phyloP scores from a whole-genome alignment of 495 filamentous ascomycete genomes.

The Platismatia glauca region DNA sequence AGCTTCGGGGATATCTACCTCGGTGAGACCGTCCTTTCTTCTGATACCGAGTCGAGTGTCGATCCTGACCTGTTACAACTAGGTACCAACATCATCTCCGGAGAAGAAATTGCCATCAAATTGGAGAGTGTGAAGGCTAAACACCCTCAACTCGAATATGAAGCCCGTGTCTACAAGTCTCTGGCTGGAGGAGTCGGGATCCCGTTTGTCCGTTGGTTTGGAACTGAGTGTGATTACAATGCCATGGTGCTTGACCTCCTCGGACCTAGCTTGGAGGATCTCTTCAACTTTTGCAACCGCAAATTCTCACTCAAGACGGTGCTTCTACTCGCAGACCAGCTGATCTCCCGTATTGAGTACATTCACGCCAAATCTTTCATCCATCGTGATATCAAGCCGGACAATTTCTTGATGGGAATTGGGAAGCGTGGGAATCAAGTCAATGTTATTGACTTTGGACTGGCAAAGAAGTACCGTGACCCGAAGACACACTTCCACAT shows the following conservation, averaged over 20 bases:
- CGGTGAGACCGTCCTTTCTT: conserved; percentile 41
- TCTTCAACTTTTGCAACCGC: conserved; percentile 99
- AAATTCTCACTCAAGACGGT: conserved; percentile 99
- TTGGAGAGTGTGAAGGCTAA: conserved; percentile 99
- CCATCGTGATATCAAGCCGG: conserved; percentile 99
- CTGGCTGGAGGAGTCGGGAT: conserved; percentile 98
- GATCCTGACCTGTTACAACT: conserved; percentile 17
- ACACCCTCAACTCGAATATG: conserved; percentile 99
- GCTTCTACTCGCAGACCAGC: conserved; percentile 90
- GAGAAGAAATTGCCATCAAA: conserved; percentile 99
- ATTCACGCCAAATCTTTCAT: conserved; percentile 99
- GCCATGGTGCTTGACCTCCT: conserved; percentile 99
- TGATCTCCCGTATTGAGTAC: conserved; percentile 99
- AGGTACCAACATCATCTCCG: conserved; percentile 99
- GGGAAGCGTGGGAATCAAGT: conserved; percentile 99
- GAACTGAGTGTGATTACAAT: conserved; percentile 99
- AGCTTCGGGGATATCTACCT: conserved; percentile 99
- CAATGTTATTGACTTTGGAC: conserved; percentile 98
- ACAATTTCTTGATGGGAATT: conserved; percentile 99
- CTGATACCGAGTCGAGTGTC: not conserved
- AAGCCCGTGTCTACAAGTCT: conserved; percentile 99
- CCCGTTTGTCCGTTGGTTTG: conserved; percentile 99
- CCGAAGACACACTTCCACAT: conserved; percentile 99
- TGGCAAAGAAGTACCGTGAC: conserved; percentile 99
- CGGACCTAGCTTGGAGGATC: conserved; percentile 92